Conservation (phyloP, 371 early-diverging fungal species). For the Umbelopsis sp. region DNA sequence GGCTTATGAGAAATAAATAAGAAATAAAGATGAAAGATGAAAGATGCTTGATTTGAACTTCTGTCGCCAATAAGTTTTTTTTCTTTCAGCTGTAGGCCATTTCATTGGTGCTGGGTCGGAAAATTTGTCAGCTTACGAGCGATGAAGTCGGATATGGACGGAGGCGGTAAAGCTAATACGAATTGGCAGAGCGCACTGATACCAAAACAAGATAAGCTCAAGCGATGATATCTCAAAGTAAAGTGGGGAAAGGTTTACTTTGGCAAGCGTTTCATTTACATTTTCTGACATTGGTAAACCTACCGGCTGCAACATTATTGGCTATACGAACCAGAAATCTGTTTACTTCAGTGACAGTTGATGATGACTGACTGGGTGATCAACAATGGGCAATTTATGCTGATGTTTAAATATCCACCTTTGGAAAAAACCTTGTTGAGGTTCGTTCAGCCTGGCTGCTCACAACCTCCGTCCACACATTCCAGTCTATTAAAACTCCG, state of each 20-base stretch:
- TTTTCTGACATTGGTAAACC: too few relatives aligned
- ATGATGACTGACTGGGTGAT: too few relatives aligned
- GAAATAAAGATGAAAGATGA: neutral
- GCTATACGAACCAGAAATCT: too few relatives aligned
- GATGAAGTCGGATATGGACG: neutral
- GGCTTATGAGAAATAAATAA: neutral
- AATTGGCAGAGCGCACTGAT: neutral
- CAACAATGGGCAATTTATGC: too few relatives aligned
- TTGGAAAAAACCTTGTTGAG: neutral
- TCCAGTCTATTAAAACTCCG: slow-evolving; percentile 4
- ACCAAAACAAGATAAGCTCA: neutral
- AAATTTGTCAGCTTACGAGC: neutral
- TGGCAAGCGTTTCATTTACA: too few relatives aligned
- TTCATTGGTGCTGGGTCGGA: slow-evolving; percentile 5
- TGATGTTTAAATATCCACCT: neutral
- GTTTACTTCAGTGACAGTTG: too few relatives aligned
- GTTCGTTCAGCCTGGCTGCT: neutral
- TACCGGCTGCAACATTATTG: too few relatives aligned
- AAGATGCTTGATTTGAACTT: neutral
- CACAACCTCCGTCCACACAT: slow-evolving; percentile 4
- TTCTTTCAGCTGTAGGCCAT: neutral
- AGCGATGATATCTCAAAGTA: too few relatives aligned
- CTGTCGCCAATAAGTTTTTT: neutral
- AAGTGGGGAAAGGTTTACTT: too few relatives aligned
- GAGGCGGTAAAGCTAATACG: neutral